These are phyloP conservation scores for Nectriaceae sp. DNA, from an alignment of 2,329 filamentous ascomycete genomes.

Conservation along the genomic window DNA sequence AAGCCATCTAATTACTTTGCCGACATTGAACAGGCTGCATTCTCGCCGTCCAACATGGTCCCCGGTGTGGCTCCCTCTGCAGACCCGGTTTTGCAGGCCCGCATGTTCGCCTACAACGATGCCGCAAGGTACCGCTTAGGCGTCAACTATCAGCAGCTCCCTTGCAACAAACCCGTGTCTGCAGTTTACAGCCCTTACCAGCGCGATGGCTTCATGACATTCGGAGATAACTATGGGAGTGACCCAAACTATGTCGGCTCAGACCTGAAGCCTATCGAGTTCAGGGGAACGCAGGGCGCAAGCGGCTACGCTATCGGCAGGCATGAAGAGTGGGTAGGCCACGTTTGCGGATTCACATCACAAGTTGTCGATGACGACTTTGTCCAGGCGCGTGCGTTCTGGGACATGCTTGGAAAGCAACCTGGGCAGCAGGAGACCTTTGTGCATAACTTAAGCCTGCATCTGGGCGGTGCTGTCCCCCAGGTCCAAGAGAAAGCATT, in stretches of 20 bases:
- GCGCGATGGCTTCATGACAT: constrained; percentile 27
- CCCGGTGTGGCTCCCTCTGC: constrained; percentile 63
- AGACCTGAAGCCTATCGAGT: constrained; percentile 30
- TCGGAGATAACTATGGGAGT: constrained; percentile 26
- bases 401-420: constrained; percentile 5
- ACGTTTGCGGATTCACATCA: constrained; percentile 53
- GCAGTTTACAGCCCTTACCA: constrained; percentile 10
- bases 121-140: constrained; percentile 57
- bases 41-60: constrained; percentile 65
- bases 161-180: constrained; percentile 25
- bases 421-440: constrained; percentile 3
- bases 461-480: no score
- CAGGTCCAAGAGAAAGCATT: no score
- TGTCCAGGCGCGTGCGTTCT: constrained; percentile 6
- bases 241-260: constrained; percentile 29
- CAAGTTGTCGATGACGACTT: constrained; percentile 7
- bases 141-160: constrained; percentile 52
- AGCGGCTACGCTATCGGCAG: constrained; percentile 18
- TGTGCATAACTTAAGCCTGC: no score
- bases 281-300: background rate
- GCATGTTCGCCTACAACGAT: constrained; percentile 63
- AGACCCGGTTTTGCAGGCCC: constrained; percentile 62
- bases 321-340: constrained; percentile 52
- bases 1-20: constrained; percentile 62
- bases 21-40: constrained; percentile 69